Evolutionary conservation across 2,329 filamentous ascomycete genomes (phyloP), one percentile per base, ranked within the genome.

Genomic region (Alternaria brassicicola): DNA sequence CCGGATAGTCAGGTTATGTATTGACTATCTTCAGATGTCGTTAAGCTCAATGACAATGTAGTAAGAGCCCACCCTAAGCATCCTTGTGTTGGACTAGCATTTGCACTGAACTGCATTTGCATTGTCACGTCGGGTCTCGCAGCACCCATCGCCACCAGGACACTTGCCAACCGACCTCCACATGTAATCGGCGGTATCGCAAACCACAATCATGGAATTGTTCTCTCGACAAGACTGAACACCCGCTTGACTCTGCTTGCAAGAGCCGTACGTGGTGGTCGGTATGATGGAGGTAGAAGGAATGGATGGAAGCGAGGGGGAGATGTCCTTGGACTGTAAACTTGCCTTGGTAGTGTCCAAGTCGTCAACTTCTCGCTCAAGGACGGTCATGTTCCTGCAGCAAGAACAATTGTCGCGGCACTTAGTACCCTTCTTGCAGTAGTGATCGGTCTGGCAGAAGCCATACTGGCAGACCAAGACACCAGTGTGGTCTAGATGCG

Each of bases 351-450:
- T 17, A 1, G 23, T 23, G 10, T 47, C 35, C 21, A 38, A 31
- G n/a, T 25, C 13, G 3, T n/a, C 30, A n/a, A 35, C 4, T 4
- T 33, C 41, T 39, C 49, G 25, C 6, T 25, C 36, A 13, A 46
- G 23, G 5, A 26, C n/a, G 3, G 0, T 19, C 12, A 35, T 12
- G 45, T 56, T 58, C 48, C 52, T 57, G 46, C 61, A 66, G 41
- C 63, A 66, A 13, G 9, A 31, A 38, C 63, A 66, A 4, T 54
- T 36, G n/a, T 64, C 52, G 30, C 30, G 51, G 41, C 63, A 64
- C n/a, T 38, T 49, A 15, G 33, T 46, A 2, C 48, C 52, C 53
- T 31, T 48, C 12, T 49, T 52, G 54, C 61, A 65, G 36, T 61
- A 64, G 19, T 51, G 46, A 6, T 61, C 63, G 7, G 52, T 56